Evolutionary conservation across 2,329 filamentous ascomycete genomes (phyloP), one percentile per base, ranked within the genome.

Genomic region (Lecanicillium sp.): DNA sequence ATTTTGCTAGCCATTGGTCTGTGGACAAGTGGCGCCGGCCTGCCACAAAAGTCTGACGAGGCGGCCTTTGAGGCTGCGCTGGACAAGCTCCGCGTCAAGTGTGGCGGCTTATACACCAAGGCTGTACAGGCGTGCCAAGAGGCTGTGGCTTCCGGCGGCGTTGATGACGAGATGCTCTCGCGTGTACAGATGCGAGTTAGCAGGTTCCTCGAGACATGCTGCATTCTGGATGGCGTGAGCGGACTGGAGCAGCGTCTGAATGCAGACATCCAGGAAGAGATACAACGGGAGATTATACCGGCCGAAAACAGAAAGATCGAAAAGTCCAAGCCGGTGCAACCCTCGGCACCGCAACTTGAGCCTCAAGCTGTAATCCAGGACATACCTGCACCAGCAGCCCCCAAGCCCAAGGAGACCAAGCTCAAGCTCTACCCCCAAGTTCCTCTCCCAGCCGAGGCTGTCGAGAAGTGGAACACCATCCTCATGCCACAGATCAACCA

Each of bases 401-500:
- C 24, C 4, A 41, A 39, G 23, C 38, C 36, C 32, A 44, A 43
- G 20, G 64, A 64, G 40, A 49, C 63, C 3, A 81, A 79, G 51
- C 66, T 75, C 42, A 75, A 78, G 29, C 69, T 83, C 3, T 84
- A 81, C 53, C 79, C 79, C 1, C 76, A 82, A 44, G 73, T 81
- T 0, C 65, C 74, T 0, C 67, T 84, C 1, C 68, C 81, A 0
- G 73, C 78, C 3, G 78, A 82, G 10, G 72, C 81, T 2, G 69
- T 89, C 2, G 80, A 87, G 29, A 77, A 82, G 52, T 91, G 86
- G 86, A 84, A 90, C 56, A 73, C 71, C 2, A 75, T 75, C 3
- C 67, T 89, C 49, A 86, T 88, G 70, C 83, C 84, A 2, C 82
- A 87, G 51, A 78, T 91, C 52, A 86, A 88, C 60, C 73, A 79